A percentile compares a stretch with the other conserved stretches of the same genome.
Evolutionary conservation across 495 filamentous ascomycete species (phyloP).

Genomic region (Bombardia bombarda): DNA sequence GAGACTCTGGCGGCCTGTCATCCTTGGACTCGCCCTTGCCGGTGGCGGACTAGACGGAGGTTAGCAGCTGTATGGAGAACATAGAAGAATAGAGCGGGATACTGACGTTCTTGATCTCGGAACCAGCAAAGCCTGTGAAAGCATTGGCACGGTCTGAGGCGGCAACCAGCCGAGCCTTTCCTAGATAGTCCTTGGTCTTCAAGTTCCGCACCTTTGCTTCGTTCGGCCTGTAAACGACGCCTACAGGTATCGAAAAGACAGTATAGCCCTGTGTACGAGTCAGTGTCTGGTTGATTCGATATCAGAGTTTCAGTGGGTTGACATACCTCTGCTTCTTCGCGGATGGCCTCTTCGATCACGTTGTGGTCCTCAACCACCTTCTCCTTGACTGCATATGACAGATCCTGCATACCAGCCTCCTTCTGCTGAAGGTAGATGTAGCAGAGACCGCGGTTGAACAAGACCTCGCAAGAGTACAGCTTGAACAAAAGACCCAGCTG

Average conservation of each 20-base stretch:
- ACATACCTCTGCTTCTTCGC: conserved; percentile 81
- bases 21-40: conserved; percentile 40
- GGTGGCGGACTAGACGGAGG: background rate
- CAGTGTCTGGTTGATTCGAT: conserved; percentile 5
- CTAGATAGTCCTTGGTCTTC: conserved; percentile 93
- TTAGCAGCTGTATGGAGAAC: conserved; percentile 15
- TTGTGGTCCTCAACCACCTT: conserved; percentile 85
- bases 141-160: conserved; percentile 72
- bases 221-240: conserved; percentile 90
- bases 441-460: conserved; percentile 96
- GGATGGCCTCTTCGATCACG: conserved; percentile 95
- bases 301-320: background rate
- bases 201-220: conserved; percentile 97
- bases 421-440: conserved; percentile 95
- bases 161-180: conserved; percentile 88
- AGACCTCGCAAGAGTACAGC: conserved; percentile 91
- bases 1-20: conserved; percentile 66
- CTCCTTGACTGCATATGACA: conserved; percentile 89
- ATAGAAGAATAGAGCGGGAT: background rate
- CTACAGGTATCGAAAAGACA: conserved; percentile 97
- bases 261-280: conserved; percentile 71
- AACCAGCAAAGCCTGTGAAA: conserved; percentile 67
- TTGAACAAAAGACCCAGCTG: conserved; percentile 95
- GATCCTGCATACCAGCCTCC: conserved; percentile 81
- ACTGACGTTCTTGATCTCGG: conserved; percentile 61